Evolutionary conservation across 2,329 filamentous ascomycete species (phyloP).

Genomic region (Coniochaeta ligniaria): DNA sequence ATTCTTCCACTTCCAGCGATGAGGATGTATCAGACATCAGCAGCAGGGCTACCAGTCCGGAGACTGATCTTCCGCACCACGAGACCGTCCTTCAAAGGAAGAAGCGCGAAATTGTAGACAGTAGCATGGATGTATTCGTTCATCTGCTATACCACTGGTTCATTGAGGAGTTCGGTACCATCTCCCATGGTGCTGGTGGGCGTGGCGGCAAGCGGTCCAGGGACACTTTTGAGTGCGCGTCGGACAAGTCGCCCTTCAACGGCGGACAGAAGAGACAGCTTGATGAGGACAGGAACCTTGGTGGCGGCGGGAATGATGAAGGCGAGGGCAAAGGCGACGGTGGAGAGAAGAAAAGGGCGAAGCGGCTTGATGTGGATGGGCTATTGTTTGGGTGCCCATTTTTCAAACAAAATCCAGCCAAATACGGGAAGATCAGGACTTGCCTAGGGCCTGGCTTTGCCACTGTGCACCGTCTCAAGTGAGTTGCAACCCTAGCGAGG

Average conservation of each 20-base stretch:
- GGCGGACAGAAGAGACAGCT: not conserved
- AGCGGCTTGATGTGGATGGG: too few species aligned
- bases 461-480: slow-evolving; percentile 18
- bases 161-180: not conserved
- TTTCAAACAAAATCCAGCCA: slow-evolving; percentile 14
- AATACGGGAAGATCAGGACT: slow-evolving; percentile 13
- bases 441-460: slow-evolving; percentile 17
- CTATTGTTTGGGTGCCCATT: slow-evolving; percentile 19
- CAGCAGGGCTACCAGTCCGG: not conserved
- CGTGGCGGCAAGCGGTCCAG: not conserved
- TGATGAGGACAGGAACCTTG: too few species aligned
- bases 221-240: not conserved
- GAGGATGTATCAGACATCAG: not conserved
- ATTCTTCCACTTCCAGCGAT: not conserved
- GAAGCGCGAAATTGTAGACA: not conserved
- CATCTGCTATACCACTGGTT: not conserved
- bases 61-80: not conserved
- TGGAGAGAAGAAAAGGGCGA: not conserved
- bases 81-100: not conserved
- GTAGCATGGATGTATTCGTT: not conserved
- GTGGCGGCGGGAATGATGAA: not conserved
- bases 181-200: not conserved
- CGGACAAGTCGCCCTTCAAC: not conserved
- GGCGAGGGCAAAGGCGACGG: not conserved
- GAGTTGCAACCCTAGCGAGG: not conserved